These are phyloP conservation scores for Cylindrotheca closterium DNA, from an alignment of 108 stramenopile species.

Conservation along the genomic window DNA sequence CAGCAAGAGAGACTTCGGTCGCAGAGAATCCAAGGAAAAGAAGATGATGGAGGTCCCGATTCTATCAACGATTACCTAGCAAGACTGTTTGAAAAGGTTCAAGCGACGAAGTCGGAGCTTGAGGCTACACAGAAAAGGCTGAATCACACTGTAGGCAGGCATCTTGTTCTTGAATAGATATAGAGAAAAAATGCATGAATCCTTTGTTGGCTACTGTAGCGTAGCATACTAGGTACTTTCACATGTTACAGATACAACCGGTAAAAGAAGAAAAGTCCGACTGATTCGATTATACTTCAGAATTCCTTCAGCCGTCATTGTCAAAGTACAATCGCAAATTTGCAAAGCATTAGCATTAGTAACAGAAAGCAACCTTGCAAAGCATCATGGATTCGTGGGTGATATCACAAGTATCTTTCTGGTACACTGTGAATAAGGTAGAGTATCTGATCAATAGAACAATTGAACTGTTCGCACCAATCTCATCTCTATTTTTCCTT, in stretches of 20 bases:
- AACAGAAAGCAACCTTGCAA: too few relatives aligned
- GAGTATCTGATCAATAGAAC: not conserved
- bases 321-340: too few relatives aligned
- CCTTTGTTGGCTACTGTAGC: too few relatives aligned
- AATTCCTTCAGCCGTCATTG: too few relatives aligned
- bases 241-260: too few relatives aligned
- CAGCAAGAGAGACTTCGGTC: too few relatives aligned
- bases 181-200: too few relatives aligned
- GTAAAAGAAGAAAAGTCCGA: too few relatives aligned
- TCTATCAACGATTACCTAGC: not conserved
- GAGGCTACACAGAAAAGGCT: not conserved
- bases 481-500: not conserved
- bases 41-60: not conserved
- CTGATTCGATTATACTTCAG: too few relatives aligned
- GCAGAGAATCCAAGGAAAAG: too few relatives aligned
- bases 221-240: too few relatives aligned
- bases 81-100: not conserved
- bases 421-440: conserved; percentile 50
- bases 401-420: conserved; percentile 46
- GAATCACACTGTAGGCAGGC: not conserved
- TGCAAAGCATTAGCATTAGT: too few relatives aligned
- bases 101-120: not conserved
- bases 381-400: conserved; percentile 52
- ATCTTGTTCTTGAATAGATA: not conserved
- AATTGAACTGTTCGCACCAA: not conserved